These are phyloP conservation scores for Chionographis japonica DNA, from an alignment of 106 monocot species.

Conservation along the genomic window DNA sequence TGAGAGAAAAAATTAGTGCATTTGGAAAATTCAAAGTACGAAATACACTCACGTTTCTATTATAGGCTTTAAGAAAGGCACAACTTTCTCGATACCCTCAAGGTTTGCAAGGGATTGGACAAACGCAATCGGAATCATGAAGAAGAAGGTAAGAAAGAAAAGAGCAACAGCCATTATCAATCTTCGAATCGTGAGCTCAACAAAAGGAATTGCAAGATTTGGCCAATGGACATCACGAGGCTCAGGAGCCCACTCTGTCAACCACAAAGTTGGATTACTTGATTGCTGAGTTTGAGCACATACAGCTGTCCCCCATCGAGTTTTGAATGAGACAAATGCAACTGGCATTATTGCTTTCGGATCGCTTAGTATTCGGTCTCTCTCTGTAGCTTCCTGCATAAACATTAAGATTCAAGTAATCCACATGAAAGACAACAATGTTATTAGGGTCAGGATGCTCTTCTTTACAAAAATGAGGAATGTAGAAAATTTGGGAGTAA, in stretches of 20 bases:
- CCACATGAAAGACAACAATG: background rate
- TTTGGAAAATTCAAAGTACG: background rate
- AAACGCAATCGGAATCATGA: conserved; percentile 86
- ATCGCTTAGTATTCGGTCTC: conserved; percentile 48
- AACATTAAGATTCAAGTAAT: background rate
- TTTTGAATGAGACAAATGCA: conserved; percentile 88
- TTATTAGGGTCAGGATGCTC: background rate
- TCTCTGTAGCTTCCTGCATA: conserved; percentile 65
- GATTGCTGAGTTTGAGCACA: conserved; percentile 96
- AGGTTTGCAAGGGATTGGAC: conserved; percentile 92
- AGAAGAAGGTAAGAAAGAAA: conserved; percentile 88
- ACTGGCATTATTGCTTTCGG: conserved; percentile 68
- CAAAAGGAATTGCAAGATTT: conserved; percentile 85
- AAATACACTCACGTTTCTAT: conserved; percentile 61
- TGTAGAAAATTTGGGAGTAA: too few relatives aligned
- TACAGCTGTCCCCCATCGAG: conserved; percentile 84
- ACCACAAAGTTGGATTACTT: conserved; percentile 87
- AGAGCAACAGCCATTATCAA: conserved; percentile 62
- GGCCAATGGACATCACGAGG: conserved; percentile 93
- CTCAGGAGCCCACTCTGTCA: conserved; percentile 95
- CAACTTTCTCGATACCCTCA: conserved; percentile 68
- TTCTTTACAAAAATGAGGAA: background rate
- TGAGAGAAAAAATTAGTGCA: background rate
- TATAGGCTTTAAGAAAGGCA: conserved; percentile 62
- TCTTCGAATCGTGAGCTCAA: conserved; percentile 61